These are phyloP conservation scores for Diversispora eburnea DNA, from an alignment of 192 early-diverging fungal genomes.

Conservation along the genomic window DNA sequence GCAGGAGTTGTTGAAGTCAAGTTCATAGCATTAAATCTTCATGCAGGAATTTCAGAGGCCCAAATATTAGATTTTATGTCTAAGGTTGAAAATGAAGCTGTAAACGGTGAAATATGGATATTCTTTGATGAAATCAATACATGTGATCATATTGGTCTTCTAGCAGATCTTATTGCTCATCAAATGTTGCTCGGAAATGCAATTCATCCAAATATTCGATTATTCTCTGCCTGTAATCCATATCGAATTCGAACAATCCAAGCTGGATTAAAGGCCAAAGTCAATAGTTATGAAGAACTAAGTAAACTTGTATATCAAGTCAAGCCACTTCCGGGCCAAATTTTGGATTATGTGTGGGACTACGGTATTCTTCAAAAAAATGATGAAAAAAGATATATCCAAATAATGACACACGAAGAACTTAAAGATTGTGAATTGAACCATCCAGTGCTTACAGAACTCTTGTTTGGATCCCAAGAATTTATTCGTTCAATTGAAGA, in stretches of 20 bases:
- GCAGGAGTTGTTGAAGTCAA: constrained; percentile 12
- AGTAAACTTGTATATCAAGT: constrained; percentile 29
- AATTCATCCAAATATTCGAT: constrained; percentile 26
- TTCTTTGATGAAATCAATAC: constrained; percentile 31
- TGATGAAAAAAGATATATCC: background rate
- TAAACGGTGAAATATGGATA: background rate
- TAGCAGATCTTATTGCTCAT: constrained; percentile 25
- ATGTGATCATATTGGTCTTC: constrained; percentile 22
- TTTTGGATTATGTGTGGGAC: constrained; percentile 29
- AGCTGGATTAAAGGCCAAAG: background rate
- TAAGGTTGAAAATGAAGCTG: background rate
- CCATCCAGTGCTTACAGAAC: constrained; percentile 1
- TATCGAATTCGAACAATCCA: constrained; percentile 18
- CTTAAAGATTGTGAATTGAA: background rate
- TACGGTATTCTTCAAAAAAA: constrained; percentile 18
- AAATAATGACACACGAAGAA: background rate
- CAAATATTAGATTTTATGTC: constrained; percentile 17
- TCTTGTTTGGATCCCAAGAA: constrained; percentile 23
- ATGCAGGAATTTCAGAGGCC: constrained; percentile 22
- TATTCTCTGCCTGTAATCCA: constrained; percentile 30
- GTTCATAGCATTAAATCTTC: background rate
- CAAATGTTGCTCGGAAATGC: background rate
- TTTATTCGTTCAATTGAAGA: constrained; percentile 25
- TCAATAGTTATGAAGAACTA: constrained; percentile 8
- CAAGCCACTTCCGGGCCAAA: constrained; percentile 20